A percentile compares a stretch with the other conserved stretches of the same genome.
Evolutionary conservation across 2,329 filamentous ascomycete genomes (phyloP).

Genomic region (Cladophialophora carrionii): DNA sequence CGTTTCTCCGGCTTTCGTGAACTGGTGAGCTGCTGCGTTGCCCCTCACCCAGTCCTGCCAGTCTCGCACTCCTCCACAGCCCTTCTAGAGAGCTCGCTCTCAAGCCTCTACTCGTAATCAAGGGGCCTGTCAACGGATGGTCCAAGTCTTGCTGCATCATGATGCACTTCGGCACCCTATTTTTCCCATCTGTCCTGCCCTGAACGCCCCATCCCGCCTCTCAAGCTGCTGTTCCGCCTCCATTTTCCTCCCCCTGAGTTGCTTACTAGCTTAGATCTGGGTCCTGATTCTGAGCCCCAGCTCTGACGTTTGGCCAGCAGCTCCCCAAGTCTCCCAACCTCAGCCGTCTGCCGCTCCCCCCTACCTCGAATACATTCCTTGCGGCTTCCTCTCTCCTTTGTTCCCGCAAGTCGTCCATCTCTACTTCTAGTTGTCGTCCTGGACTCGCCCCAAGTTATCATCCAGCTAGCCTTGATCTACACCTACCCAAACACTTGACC

Average conservation of each 20-base stretch:
- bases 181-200: constrained; percentile 13
- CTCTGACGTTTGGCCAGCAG: constrained; percentile 32
- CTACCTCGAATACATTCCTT: constrained; percentile 35
- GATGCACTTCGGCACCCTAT: constrained; percentile 17
- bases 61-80: constrained; percentile 15
- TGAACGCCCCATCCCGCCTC: constrained; percentile 14
- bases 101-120: constrained; percentile 9
- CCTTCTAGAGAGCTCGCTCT: constrained; percentile 7
- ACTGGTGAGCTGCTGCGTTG: not conserved
- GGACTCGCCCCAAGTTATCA: constrained; percentile 4
- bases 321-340: constrained; percentile 26
- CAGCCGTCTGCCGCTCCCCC: constrained; percentile 26
- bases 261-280: constrained; percentile 18
- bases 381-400: constrained; percentile 29
- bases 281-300: constrained; percentile 25
- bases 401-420: constrained; percentile 31
- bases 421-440: constrained; percentile 35
- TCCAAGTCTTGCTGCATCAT: constrained; percentile 14
- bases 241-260: constrained; percentile 21
- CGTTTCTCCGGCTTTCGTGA: not conserved
- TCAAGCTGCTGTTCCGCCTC: not conserved
- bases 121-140: constrained; percentile 16
- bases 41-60: not conserved
- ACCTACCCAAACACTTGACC: constrained; percentile 15
- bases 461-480: constrained; percentile 15